A percentile compares a stretch with the other conserved stretches of the same genome.
These are phyloP conservation scores for Agroathelia rolfsii DNA, from an alignment of 1,284 basidiomycete species.

Conservation along the genomic window DNA sequence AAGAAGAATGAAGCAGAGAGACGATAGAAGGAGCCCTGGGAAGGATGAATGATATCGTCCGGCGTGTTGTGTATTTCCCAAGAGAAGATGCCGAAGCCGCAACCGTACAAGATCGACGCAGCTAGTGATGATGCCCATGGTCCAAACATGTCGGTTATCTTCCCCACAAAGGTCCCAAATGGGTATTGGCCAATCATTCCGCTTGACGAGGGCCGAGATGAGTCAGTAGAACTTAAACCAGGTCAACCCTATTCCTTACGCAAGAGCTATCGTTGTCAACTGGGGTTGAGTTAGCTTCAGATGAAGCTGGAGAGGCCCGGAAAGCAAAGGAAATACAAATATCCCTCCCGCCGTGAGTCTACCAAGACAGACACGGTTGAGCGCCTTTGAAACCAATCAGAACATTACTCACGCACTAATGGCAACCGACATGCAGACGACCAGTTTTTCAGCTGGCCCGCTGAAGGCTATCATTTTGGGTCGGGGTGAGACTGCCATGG, in stretches of 20 bases:
- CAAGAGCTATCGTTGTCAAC: conserved; percentile 64
- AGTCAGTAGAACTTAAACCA: conserved; percentile 1
- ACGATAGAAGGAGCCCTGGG: conserved; percentile 35
- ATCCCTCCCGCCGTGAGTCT: conserved; percentile 45
- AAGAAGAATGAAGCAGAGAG: conserved; percentile 52
- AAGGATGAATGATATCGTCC: conserved; percentile 25
- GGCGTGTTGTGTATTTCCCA: conserved; percentile 39
- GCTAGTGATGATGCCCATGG: conserved; percentile 55
- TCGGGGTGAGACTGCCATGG: no score
- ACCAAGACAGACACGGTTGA: no score
- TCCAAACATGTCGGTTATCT: conserved; percentile 47
- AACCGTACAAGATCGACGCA: conserved; percentile 47
- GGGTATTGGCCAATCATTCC: conserved; percentile 66
- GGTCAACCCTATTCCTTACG: conserved; percentile 28
- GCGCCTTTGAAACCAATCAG: no score
- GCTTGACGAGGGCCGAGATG: conserved; percentile 22
- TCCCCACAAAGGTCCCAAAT: conserved; percentile 48
- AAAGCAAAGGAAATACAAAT: conserved; percentile 66
- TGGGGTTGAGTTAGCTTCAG: conserved; percentile 64
- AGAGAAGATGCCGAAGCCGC: conserved; percentile 54
- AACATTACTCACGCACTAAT: no score
- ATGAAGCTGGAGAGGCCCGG: conserved; percentile 46
- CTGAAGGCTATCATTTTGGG: no score
- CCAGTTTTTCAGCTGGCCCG: no score
- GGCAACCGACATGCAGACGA: no score